Base-by-base conservation (phyloP, 495 filamentous ascomycete genomes). In the Lepraria neglecta region DNA sequence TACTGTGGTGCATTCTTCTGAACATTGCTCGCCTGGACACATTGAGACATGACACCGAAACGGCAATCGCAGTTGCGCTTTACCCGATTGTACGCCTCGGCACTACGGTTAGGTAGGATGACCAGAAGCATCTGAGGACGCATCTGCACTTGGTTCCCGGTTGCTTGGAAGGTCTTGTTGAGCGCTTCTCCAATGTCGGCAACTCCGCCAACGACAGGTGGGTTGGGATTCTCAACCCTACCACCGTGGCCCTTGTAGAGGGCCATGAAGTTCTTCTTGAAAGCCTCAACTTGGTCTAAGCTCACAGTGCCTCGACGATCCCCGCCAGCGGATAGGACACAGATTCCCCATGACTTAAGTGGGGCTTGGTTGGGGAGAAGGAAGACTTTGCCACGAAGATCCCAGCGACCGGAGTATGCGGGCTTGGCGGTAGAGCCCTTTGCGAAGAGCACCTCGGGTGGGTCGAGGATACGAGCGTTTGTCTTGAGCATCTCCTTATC, bases 21-120 rank as follows among this genome's bases (percentile, higher is more conserved):
- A 14, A 90, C 87, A 59, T 91, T 84, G 0, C 64, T 67, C 14
- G 74, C 71, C 65, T 87, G 85, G 7, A 96, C 60, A 27, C 79
- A 78, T 70, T 97, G 92, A 7, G 90, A 87, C 11, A 87, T 77
- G 58, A 90, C 75, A 19, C 87, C 90, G 61, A 77, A 89, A n/a
- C 87, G 84, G 69, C 86, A 90, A 61, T 98, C 92, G 64, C 80
- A 85, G 45, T 78, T 86, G 68, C 86, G 86, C 81, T 98, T 98
- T 64, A 96, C 78, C 0, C 87, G 83, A 50, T 84, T 77, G 60
- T 98, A 98, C 0, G 80, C 72, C 24, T 79, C 78, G 1, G 80
- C 65, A 35, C 84, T 82, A 71, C 87, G 88, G 69, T 82, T 78
- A 1, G 79, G 76, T 4, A 97, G 74, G 40, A 96, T 78, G 64